Percentiles rank a stretch among this genome's conserved stretches.
Conservation (phyloP, 1,139 yeast genomes). For the Geotrichum citri-aurantii region DNA sequence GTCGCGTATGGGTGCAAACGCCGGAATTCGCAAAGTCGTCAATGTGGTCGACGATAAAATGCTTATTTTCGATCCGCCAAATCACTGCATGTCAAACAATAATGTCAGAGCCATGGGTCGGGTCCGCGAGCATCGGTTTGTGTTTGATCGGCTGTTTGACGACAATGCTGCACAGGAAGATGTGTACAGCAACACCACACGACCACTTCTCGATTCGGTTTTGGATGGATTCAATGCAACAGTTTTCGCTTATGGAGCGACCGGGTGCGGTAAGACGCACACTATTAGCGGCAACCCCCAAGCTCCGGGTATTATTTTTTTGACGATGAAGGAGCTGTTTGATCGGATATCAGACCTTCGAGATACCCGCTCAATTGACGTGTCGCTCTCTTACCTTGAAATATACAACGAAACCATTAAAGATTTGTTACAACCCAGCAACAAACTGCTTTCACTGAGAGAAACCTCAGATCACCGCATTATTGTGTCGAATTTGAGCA, state of each 20-base stretch:
- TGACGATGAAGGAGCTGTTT: constrained; percentile 74
- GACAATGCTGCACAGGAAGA: constrained; percentile 57
- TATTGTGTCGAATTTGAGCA: constrained; percentile 66
- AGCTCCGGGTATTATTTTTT: constrained; percentile 74
- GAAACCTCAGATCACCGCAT: constrained; percentile 69
- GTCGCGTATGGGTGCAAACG: constrained; percentile 38
- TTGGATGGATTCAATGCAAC: constrained; percentile 86
- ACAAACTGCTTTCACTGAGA: constrained; percentile 51
- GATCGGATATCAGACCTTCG: constrained; percentile 48
- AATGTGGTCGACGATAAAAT: constrained; percentile 83
- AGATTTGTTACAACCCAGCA: constrained; percentile 58
- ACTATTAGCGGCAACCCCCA: constrained; percentile 74
- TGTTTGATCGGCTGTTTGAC: constrained; percentile 76
- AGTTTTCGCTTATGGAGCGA: constrained; percentile 95
- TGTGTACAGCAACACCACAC: constrained; percentile 61
- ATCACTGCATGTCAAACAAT: constrained; percentile 37
- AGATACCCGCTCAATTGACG: constrained; percentile 54
- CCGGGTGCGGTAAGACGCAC: constrained; percentile 97
- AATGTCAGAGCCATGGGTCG: constrained; percentile 35
- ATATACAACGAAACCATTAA: constrained; percentile 85
- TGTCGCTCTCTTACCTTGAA: constrained; percentile 71
- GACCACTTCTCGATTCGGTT: constrained; percentile 66
- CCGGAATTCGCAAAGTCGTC: constrained; percentile 54
- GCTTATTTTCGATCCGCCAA: constrained; percentile 85
- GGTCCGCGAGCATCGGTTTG: constrained; percentile 70